Evolutionary conservation across 805 yeast species (phyloP), one percentile per base, ranked within the genome.

Genomic region (Zygotorulaspora florentina): DNA sequence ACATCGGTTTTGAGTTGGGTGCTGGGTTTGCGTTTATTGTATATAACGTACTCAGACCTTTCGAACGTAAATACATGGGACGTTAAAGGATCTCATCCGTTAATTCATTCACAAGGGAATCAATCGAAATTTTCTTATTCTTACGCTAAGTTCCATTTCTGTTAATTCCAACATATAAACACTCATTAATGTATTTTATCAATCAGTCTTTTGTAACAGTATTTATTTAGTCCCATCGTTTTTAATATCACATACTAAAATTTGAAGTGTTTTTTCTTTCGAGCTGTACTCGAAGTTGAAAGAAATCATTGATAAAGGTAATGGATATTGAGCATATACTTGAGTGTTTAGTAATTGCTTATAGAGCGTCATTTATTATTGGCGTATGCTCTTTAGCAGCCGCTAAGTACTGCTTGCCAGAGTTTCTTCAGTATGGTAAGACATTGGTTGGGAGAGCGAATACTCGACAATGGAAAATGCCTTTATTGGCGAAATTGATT

Each of bases 1-100:
- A 89, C 64, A 76, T 89, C 55, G 96, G 96, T 34, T 88, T 85
- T 59, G 95, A 86, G 71, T 73, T 89, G 50, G 86, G 83, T 33
- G 76, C 76, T 50, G 79, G 71, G 4, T 89, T 87, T 56, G 71
- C 91, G 11, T 80, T 83, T 51, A 60, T 86, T 49, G 81, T 76
- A 23, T 87, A 69, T 68, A 79, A 81, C 62, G 29, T 72, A 34
- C 61, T 72, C 28, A 75, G 96, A 68, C 82, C 82, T 41, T 61
- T 85, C 15, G 96, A 87, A 71, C 67, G 72, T 66, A 85, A 83
- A 67, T 81, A 81, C 65, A 62, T 74, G 49, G 87, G 72, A 29
- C 73, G 73, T 59, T 69, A 57, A 40, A 16, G 34, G 8, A 8
- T 15, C 2, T 10, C 20, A 20, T 20, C 15, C 39, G 12, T 4